phyloP scores from a whole-genome alignment of 352 stramenopile genomes.

The Pythium oligandrum region DNA sequence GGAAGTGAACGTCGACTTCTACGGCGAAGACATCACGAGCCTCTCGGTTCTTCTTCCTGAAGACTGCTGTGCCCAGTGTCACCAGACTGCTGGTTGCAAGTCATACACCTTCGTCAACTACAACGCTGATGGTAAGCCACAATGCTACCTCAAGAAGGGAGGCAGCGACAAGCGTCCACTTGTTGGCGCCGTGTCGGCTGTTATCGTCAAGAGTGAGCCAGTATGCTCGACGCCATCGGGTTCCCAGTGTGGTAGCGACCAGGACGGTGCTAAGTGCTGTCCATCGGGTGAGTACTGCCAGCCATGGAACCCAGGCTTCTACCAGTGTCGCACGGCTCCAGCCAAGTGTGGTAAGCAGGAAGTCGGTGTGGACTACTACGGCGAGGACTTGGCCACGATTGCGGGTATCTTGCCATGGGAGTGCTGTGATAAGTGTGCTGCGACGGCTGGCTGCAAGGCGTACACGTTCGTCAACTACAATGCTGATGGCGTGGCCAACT shows the following conservation, averaged over 20 bases:
- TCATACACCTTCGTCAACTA: conserved; percentile 58
- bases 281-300: conserved; percentile 33
- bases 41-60: conserved; percentile 30
- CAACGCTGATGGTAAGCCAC: conserved; percentile 30
- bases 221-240: conserved; percentile 2
- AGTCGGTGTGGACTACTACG: conserved; percentile 28
- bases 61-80: conserved; percentile 38
- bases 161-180: conserved; percentile 14
- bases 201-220: background rate
- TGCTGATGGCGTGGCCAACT: conserved; percentile 14
- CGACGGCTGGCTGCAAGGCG: conserved; percentile 30
- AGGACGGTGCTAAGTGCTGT: conserved; percentile 27
- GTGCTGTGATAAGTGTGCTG: conserved; percentile 29
- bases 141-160: conserved; percentile 46
- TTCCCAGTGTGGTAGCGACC: conserved; percentile 11
- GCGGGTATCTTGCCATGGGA: conserved; percentile 26
- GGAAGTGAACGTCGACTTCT: conserved; percentile 41
- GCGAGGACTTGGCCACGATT: conserved; percentile 32
- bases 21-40: conserved; percentile 36
- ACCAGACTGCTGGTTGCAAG: conserved; percentile 31
- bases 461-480: conserved; percentile 51
- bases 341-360: conserved; percentile 26
- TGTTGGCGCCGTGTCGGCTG: conserved; percentile 35
- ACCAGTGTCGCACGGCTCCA: conserved; percentile 30
- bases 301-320: conserved; percentile 30